Evolutionary conservation across 352 stramenopile species (phyloP).

Genomic region (Phytophthora tubulina): DNA sequence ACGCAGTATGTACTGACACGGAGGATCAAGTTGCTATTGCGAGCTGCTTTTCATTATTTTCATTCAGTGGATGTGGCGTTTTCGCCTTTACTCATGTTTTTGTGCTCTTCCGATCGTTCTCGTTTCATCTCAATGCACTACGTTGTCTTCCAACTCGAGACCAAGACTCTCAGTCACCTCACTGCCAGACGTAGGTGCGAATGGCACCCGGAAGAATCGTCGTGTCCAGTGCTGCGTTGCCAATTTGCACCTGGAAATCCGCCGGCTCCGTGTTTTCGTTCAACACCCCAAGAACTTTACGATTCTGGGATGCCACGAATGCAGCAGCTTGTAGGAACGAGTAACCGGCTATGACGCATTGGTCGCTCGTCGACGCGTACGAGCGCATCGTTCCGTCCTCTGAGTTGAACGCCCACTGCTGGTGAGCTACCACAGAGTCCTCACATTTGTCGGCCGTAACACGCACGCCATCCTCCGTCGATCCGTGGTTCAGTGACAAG

Average conservation of each 20-base stretch:
- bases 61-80: conserved; percentile 6
- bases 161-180: background rate
- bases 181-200: conserved; percentile 50
- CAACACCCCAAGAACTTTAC: conserved; percentile 77
- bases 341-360: conserved; percentile 76
- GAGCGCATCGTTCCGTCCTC: conserved; percentile 61
- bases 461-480: conserved; percentile 51
- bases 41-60: conserved; percentile 9
- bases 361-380: conserved; percentile 37
- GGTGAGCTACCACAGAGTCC: conserved; percentile 35
- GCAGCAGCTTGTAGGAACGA: conserved; percentile 68
- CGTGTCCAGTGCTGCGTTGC: conserved; percentile 50
- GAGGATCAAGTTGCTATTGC: background rate
- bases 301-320: conserved; percentile 75
- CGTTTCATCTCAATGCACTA: background rate
- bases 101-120: background rate
- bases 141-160: background rate
- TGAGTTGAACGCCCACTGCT: conserved; percentile 63
- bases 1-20: conserved; percentile 56
- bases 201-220: conserved; percentile 51
- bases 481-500: conserved; percentile 67
- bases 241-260: conserved; percentile 65
- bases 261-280: conserved; percentile 85
- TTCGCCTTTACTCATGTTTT: background rate
- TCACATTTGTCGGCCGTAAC: conserved; percentile 59